Conservation (phyloP, 192 early-diverging fungal species). For the Umbelopsis ramanniana region DNA sequence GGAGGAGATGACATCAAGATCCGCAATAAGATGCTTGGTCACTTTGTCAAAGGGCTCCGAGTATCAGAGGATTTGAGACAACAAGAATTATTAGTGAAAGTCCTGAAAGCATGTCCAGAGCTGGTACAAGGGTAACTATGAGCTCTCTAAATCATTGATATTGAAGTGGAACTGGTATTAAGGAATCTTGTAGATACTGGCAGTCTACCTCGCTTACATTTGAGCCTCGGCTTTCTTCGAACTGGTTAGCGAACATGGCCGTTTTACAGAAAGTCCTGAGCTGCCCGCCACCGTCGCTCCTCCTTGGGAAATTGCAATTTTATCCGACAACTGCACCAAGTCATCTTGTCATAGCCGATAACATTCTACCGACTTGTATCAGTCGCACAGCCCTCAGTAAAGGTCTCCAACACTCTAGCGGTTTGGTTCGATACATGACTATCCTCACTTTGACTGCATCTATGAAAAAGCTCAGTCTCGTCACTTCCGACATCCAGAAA, state of each 20-base stretch:
- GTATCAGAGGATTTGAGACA: slow-evolving; percentile 70
- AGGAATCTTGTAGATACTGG: slow-evolving; percentile 61
- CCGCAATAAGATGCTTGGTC: slow-evolving; percentile 59
- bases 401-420: slow-evolving; percentile 66
- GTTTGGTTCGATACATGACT: slow-evolving; percentile 66
- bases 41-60: slow-evolving; percentile 60
- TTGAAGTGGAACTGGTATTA: not conserved
- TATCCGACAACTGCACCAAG: slow-evolving; percentile 59
- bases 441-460: slow-evolving; percentile 57
- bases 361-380: slow-evolving; percentile 66
- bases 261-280: slow-evolving; percentile 70
- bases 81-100: slow-evolving; percentile 65
- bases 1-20: slow-evolving; percentile 41
- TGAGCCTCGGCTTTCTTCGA: slow-evolving; percentile 71
- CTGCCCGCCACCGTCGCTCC: slow-evolving; percentile 65
- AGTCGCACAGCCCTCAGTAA: slow-evolving; percentile 57
- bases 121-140: slow-evolving; percentile 68
- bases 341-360: slow-evolving; percentile 62
- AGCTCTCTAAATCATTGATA: not conserved
- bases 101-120: slow-evolving; percentile 74
- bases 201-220: slow-evolving; percentile 59
- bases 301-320: slow-evolving; percentile 43
- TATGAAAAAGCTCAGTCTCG: slow-evolving; percentile 61
- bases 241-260: slow-evolving; percentile 82
- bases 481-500: slow-evolving; percentile 32